Conservation (phyloP, 2,329 filamentous ascomycete species). For the Lasiodiplodia gonubiensis region DNA sequence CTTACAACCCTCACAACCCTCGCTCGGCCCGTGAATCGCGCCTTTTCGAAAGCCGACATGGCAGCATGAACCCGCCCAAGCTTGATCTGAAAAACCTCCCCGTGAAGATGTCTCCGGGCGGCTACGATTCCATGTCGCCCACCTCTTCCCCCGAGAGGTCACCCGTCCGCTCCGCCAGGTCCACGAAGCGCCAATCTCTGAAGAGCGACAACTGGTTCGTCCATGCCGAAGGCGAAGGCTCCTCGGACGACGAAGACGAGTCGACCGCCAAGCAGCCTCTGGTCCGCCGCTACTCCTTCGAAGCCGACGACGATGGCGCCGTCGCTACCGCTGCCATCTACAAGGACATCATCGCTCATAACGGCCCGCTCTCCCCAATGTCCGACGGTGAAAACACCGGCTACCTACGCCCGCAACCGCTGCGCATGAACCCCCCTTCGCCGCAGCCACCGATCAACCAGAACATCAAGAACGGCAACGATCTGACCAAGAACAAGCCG, state of each 20-base stretch:
- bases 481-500: neutral
- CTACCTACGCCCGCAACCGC: constrained; percentile 47
- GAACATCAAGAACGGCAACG: neutral
- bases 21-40: constrained; percentile 61
- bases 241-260: neutral
- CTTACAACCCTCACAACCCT: constrained; percentile 49
- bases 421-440: constrained; percentile 56
- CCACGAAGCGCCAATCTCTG: constrained; percentile 36
- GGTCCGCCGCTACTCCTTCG: constrained; percentile 23
- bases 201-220: constrained; percentile 57
- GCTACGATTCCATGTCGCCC: constrained; percentile 33
- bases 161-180: constrained; percentile 32
- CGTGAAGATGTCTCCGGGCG: constrained; percentile 42
- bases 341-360: constrained; percentile 30
- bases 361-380: constrained; percentile 19
- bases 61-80: constrained; percentile 12
- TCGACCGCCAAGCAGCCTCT: neutral
- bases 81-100: constrained; percentile 7
- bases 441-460: constrained; percentile 39
- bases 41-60: constrained; percentile 44
- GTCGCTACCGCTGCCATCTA: neutral
- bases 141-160: constrained; percentile 32
- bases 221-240: constrained; percentile 30
- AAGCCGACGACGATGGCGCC: constrained; percentile 22
- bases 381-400: constrained; percentile 7